Evolutionary conservation across 805 yeast species (phyloP), one percentile per base, ranked within the genome.

Genomic region (Suhomyces vadensis): DNA sequence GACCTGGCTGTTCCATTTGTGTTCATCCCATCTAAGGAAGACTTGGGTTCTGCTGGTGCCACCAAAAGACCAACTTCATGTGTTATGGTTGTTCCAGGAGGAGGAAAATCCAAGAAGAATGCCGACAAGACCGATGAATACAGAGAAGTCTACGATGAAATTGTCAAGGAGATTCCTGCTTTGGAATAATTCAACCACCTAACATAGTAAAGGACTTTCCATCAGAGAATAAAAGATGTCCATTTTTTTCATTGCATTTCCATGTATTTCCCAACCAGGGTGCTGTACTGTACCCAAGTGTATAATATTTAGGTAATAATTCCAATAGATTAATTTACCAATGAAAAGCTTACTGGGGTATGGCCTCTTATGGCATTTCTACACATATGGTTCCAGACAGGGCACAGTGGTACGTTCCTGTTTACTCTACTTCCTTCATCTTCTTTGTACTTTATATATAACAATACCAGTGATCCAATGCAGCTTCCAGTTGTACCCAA

Each of bases 51-150:
- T 51, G 99, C 99, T 20, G 98, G 98, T 63, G 96, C 97, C 50
- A 94, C 99, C 46, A 94, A 94, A 77, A 86, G 99, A 78, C 98
- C 99, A 56, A 94, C 99, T 29, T 89, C 97, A 29, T 91, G 96
- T 67, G 96, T 94, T 23, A 88, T 94, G 89, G 81, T 94, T 57
- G 94, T 91, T 43, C 99, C 99, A 58, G 96, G 96, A 46, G 95
- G 96, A 44, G 90, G 91, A 48, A 81, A 82, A 68, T 79, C 87
- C 61, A 85, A 83, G 74, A 85, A 84, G 68, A 84, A 81, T 56
- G 80, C 89, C 52, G 75, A 71, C 55, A 72, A 72, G 58, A 88
- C 81, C 51, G 79, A 82, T 53, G 97, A 92, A 62, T 94, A 94
- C 78, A 86, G 88, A 69, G 97, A 91, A 69, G 67, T 82, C 48